Evolutionary conservation across 441 rosid species (phyloP), one percentile per base, ranked within the genome.

Genomic region (Croton setiger): DNA sequence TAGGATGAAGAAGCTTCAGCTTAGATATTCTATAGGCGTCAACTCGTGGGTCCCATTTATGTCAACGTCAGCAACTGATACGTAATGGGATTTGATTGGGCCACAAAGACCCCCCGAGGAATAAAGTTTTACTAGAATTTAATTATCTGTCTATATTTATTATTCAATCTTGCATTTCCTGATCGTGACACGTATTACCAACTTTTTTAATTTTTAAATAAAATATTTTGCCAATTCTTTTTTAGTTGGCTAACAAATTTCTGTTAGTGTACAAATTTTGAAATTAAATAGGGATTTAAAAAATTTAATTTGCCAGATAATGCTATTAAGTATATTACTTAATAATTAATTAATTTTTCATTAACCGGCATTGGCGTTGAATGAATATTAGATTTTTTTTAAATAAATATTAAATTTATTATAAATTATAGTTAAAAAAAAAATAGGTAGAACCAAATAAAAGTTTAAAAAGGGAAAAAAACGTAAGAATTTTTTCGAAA

Each of bases 11-110:
- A 56, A 48, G 36, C 4, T 8, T 3, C 21, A 2, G 12, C 43
- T 35, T 37, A 57, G 69, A 60, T 64, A 53, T 70, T 69, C 58
- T 52, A 31, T 2, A 18, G 23, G 69, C 54, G 73, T 66, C 79
- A 72, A 66, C 65, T 18, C 3, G 33, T 31, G 71, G 75, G 44
- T 60, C 79, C 71, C 37, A 27, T 1, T 0, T 11, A 36, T 43
- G 63, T 59, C 68, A 20, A 60, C n/a, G 57, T 74, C 70, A 36
- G 11, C 6, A 31, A 43, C 10, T 21, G 56, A 35, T 66, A 78
- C 85, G 80, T 76, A 15, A 12, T 10, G 1, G 14, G n/a, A 0
- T 62, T 23, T 60, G 45, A 76, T 78, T 76, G 79, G 75, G 60
- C 75, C 85, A 75, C 74, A 52, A 14, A n/a, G 31, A 55, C 49